Percentiles rank a stretch among this genome's conserved stretches.
Conservation (phyloP, 2,329 filamentous ascomycete species). For the Cadophora sp. region DNA sequence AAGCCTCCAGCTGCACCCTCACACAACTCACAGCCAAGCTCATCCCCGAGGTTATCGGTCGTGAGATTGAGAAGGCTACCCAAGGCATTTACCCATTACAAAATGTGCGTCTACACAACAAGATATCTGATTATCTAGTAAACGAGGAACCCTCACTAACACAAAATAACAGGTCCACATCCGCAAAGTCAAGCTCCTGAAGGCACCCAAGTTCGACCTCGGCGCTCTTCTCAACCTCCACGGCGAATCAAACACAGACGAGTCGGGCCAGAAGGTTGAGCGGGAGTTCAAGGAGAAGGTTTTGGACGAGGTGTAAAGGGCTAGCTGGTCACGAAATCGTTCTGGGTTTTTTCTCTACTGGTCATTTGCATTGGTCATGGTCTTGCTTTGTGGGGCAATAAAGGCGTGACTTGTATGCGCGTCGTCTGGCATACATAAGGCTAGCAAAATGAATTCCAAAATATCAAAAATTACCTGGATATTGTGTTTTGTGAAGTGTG, state of each 20-base stretch:
- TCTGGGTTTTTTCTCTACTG: conserved; percentile 40
- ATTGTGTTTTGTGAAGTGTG: conserved; percentile 6
- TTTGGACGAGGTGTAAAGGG: conserved; percentile 86
- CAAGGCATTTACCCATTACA: conserved; percentile 99
- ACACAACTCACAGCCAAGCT: conserved; percentile 98
- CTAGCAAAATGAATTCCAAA: conserved; percentile 44
- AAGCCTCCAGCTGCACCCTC: conserved; percentile 93
- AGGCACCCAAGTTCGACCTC: conserved; percentile 98
- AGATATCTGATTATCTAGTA: not conserved
- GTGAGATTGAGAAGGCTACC: conserved; percentile 99
- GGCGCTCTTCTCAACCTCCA: conserved; percentile 95
- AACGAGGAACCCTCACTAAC: conserved; percentile 27
- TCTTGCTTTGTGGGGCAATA: conserved; percentile 44
- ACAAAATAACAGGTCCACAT: conserved; percentile 81
- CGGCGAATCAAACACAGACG: conserved; percentile 95
- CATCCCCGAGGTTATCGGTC: conserved; percentile 98
- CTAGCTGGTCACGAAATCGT: conserved; percentile 28
- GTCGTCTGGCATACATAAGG: conserved; percentile 43
- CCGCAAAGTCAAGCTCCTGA: conserved; percentile 99
- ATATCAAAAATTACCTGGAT: conserved; percentile 35
- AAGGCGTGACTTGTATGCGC: conserved; percentile 44
- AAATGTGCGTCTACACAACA: conserved; percentile 71
- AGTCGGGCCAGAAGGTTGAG: conserved; percentile 98
- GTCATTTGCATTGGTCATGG: conserved; percentile 45
- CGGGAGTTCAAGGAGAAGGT: conserved; percentile 99